Evolutionary conservation across 2,329 filamentous ascomycete genomes (phyloP).

Genomic region (Pseudogymnoascus sp.): DNA sequence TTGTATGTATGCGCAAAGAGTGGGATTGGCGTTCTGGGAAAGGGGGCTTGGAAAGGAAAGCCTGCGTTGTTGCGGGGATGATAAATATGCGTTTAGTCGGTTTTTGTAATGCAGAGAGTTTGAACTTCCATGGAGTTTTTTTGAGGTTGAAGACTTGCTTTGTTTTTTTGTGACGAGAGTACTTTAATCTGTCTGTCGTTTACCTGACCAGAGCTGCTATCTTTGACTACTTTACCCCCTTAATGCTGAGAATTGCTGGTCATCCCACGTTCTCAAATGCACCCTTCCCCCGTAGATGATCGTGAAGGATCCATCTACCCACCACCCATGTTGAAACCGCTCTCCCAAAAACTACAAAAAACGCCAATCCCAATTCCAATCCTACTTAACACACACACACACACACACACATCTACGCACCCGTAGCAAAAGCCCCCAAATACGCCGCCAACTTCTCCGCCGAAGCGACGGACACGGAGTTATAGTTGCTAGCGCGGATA

Average conservation of each 20-base stretch:
- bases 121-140: neutral
- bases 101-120: neutral
- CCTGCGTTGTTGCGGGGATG: neutral
- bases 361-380: too few species aligned
- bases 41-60: neutral
- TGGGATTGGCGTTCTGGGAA: neutral
- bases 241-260: too few species aligned
- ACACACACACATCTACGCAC: neutral
- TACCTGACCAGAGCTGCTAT: neutral
- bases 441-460: constrained; percentile 61
- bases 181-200: neutral
- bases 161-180: neutral
- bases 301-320: neutral
- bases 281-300: neutral
- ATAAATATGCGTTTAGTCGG: neutral
- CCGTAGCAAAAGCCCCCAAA: constrained; percentile 44
- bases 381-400: neutral
- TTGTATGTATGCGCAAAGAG: neutral
- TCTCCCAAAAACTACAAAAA: neutral
- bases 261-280: too few species aligned
- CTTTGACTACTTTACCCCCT: neutral
- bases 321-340: neutral
- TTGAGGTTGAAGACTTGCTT: neutral
- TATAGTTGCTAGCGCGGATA: constrained; percentile 83
- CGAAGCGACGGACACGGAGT: constrained; percentile 63